Evolutionary conservation across 2,329 filamentous ascomycete genomes (phyloP).

Genomic region (Akanthomyces dipterigenus): DNA sequence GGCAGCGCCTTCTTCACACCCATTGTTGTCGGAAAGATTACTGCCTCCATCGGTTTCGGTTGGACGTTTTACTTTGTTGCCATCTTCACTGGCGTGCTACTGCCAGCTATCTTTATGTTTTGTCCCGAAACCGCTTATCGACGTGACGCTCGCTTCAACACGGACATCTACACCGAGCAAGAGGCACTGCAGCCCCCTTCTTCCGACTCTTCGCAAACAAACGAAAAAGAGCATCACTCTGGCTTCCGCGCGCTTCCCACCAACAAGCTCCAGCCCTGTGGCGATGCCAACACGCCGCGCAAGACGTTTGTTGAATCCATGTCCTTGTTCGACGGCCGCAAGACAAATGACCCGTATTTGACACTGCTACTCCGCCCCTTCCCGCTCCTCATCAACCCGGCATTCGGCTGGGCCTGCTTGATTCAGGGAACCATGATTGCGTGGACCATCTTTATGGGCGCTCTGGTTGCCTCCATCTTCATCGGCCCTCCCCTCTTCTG

Average conservation of each 20-base stretch:
- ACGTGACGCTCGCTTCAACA: constrained; percentile 61
- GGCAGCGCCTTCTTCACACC: constrained; percentile 62
- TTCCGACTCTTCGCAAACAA: constrained; percentile 1
- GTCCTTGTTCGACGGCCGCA: constrained; percentile 71
- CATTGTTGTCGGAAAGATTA: constrained; percentile 85
- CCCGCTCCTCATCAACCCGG: constrained; percentile 75
- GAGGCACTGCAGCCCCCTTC: constrained; percentile 12
- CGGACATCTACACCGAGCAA: constrained; percentile 49
- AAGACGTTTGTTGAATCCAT: constrained; percentile 57
- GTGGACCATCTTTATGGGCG: constrained; percentile 90
- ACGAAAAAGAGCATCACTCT: constrained; percentile 4
- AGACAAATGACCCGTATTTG: constrained; percentile 68
- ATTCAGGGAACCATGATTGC: constrained; percentile 88
- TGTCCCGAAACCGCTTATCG: constrained; percentile 80
- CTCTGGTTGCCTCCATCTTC: constrained; percentile 76
- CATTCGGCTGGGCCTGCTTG: constrained; percentile 71
- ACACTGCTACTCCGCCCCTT: constrained; percentile 65
- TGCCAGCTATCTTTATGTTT: constrained; percentile 68
- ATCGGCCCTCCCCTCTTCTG: constrained; percentile 76
- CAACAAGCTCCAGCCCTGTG: constrained; percentile 27
- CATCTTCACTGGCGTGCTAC: constrained; percentile 67
- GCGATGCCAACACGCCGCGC: constrained; percentile 32
- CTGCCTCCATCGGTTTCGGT: constrained; percentile 65
- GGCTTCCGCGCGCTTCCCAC: constrained; percentile 27
- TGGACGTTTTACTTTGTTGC: constrained; percentile 87